These are phyloP conservation scores for Neoscytalidium dimidiatum DNA, from an alignment of 2,329 filamentous ascomycete species.

Conservation along the genomic window DNA sequence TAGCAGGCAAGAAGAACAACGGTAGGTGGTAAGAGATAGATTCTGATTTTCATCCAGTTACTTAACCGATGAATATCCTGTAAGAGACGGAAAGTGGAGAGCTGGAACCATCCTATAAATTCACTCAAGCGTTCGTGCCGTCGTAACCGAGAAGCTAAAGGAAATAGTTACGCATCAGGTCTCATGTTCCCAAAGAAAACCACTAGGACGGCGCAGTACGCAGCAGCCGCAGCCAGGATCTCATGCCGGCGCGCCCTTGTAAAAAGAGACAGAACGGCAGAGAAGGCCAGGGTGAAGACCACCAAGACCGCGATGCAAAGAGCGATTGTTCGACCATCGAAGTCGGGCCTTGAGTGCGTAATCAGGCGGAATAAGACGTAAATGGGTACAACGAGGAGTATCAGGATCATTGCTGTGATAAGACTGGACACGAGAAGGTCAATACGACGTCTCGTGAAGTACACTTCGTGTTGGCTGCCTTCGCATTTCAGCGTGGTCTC, in stretches of 20 bases:
- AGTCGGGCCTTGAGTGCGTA: constrained; percentile 20
- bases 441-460: constrained; percentile 28
- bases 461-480: constrained; percentile 21
- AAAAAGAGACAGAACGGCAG: constrained; percentile 27
- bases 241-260: constrained; percentile 30
- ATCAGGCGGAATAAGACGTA: constrained; percentile 30
- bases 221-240: constrained; percentile 29
- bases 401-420: constrained; percentile 28
- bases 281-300: constrained; percentile 29
- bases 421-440: constrained; percentile 26
- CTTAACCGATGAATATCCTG: too few relatives aligned
- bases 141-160: too few relatives aligned
- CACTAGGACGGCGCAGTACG: constrained; percentile 15
- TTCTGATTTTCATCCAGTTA: too few relatives aligned
- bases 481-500: constrained; percentile 23
- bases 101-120: too few relatives aligned
- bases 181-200: not conserved
- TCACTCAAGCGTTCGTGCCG: too few relatives aligned
- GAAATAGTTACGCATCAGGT: too few relatives aligned
- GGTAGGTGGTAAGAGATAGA: too few relatives aligned
- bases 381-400: constrained; percentile 30
- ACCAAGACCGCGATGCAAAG: constrained; percentile 28
- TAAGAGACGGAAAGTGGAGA: too few relatives aligned
- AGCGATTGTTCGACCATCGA: not conserved
- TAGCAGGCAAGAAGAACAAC: too few relatives aligned